These are phyloP conservation scores for Termitomyces sp. DNA, from an alignment of 1,284 basidiomycete species.

Conservation along the genomic window DNA sequence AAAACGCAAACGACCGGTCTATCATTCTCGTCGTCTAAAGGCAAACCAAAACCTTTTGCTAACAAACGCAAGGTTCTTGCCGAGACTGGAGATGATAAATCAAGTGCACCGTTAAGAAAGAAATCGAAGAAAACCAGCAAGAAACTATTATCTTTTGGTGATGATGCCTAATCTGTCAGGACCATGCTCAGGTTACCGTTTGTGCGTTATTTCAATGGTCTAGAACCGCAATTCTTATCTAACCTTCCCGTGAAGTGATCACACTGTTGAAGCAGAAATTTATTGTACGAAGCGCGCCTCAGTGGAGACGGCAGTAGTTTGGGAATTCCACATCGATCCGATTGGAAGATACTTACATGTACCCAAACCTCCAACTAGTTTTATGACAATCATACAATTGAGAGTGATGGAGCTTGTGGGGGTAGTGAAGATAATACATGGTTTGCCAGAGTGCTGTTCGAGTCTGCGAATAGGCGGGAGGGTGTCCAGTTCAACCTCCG, in stretches of 20 bases:
- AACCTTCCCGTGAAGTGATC: not conserved
- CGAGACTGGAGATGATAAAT: slow-evolving; percentile 15
- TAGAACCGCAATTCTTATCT: not conserved
- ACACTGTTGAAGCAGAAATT: not conserved
- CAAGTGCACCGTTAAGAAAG: slow-evolving; percentile 19
- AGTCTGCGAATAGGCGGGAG: not conserved
- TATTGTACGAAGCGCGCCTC: no score
- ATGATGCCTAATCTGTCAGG: slow-evolving; percentile 15
- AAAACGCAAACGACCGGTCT: slow-evolving; percentile 18
- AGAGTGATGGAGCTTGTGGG: not conserved
- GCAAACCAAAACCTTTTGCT: slow-evolving; percentile 13
- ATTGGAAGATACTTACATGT: no score
- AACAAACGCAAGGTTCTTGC: slow-evolving; percentile 26
- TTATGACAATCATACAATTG: not conserved
- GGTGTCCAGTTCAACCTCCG: slow-evolving; percentile 20
- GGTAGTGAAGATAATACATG: not conserved
- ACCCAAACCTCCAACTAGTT: not conserved
- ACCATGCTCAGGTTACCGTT: no score
- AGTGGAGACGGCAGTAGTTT: not conserved
- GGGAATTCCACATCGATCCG: not conserved
- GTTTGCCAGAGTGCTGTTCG: not conserved
- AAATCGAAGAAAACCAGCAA: slow-evolving; percentile 27
- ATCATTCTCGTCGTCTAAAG: slow-evolving; percentile 29
- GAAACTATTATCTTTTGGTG: slow-evolving; percentile 26
- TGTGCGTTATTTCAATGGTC: not conserved